Conservation (phyloP, 2,329 filamentous ascomycete genomes). For the Samsoniella hepiali region DNA sequence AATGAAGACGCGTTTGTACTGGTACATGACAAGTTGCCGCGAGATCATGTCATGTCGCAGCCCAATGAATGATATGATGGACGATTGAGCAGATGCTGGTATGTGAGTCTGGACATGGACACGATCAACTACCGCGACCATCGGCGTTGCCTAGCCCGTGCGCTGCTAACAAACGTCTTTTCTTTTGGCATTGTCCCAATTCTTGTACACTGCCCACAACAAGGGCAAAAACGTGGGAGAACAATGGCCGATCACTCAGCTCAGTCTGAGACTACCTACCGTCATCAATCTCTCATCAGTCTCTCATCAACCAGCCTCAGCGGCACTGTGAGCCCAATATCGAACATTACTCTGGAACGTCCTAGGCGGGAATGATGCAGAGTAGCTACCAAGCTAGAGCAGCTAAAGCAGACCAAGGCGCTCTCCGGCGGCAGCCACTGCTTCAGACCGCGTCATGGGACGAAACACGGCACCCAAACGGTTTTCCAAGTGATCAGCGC, state of each 20-base stretch:
- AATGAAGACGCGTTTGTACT: background rate
- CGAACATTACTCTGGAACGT: background rate
- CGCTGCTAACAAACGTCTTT: background rate
- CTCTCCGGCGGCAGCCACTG: slow-evolving; percentile 1
- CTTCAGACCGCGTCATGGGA: slow-evolving; percentile 10
- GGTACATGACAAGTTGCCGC: background rate
- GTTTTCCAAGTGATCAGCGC: background rate
- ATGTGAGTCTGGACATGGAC: background rate
- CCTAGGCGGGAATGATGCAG: slow-evolving; percentile 2
- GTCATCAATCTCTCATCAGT: background rate
- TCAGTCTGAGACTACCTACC: background rate
- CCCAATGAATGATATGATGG: background rate
- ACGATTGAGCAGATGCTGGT: background rate
- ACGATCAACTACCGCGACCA: background rate
- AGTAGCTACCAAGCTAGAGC: too few species aligned
- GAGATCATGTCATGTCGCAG: background rate
- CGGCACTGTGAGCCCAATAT: background rate
- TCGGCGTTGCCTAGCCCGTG: background rate
- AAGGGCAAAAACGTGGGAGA: slow-evolving; percentile 11
- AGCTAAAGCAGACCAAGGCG: background rate
- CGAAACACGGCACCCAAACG: slow-evolving; percentile 5
- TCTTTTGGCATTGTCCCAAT: slow-evolving; percentile 3
- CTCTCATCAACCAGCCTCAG: background rate
- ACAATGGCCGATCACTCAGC: background rate
- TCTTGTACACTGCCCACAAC: background rate